phyloP scores from a whole-genome alignment of 352 stramenopile genomes.

The Pythium sukuiense region DNA sequence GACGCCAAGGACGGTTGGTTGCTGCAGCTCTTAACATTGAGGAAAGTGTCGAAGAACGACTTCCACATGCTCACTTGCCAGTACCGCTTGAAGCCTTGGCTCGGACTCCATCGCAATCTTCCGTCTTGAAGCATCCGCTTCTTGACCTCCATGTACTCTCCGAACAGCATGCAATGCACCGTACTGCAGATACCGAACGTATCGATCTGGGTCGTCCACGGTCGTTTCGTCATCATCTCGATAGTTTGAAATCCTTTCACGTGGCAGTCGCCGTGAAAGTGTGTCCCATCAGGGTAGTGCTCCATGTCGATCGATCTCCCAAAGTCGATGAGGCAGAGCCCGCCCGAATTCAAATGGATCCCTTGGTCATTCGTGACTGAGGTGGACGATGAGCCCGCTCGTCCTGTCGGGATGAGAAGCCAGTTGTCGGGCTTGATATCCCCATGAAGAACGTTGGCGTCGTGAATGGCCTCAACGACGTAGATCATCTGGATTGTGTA shows the following conservation, averaged over 20 bases:
- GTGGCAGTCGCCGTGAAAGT: conserved; percentile 76
- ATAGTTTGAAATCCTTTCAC: conserved; percentile 84
- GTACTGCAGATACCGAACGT: conserved; percentile 80
- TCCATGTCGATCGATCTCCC: conserved; percentile 76
- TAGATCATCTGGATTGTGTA: conserved; percentile 83
- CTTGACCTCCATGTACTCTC: conserved; percentile 80
- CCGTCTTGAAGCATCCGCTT: conserved; percentile 30
- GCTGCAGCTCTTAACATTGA: conserved; percentile 71
- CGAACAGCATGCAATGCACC: conserved; percentile 82
- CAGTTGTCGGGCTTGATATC: conserved; percentile 90
- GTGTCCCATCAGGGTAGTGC: conserved; percentile 52
- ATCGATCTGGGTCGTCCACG: conserved; percentile 86
- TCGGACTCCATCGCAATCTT: conserved; percentile 35
- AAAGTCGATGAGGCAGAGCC: conserved; percentile 83
- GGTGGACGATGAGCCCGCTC: conserved; percentile 11
- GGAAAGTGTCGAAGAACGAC: conserved; percentile 60
- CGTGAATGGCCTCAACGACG: conserved; percentile 67
- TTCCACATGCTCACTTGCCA: conserved; percentile 79
- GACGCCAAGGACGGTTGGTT: conserved; percentile 60
- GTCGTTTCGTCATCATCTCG: conserved; percentile 75
- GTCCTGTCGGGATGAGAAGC: conserved; percentile 48
- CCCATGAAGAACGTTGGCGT: conserved; percentile 65
- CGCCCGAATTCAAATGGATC: conserved; percentile 30
- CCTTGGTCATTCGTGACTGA: not conserved
- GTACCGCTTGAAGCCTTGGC: conserved; percentile 77